These are phyloP conservation scores for Sarocladiaceae sp. DNA, from an alignment of 2,329 filamentous ascomycete genomes.

Conservation along the genomic window DNA sequence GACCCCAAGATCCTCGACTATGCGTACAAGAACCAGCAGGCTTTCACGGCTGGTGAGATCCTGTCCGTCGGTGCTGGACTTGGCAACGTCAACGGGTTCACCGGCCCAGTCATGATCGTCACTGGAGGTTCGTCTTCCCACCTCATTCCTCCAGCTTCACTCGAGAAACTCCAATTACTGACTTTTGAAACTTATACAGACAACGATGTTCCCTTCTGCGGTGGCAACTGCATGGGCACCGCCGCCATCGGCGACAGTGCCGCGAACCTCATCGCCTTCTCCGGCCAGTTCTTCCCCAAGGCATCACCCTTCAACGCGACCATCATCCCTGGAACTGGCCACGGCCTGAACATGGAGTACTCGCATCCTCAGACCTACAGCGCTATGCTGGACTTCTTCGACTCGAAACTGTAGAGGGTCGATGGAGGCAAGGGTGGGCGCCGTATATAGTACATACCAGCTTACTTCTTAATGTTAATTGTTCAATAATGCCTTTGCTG, in stretches of 20 bases:
- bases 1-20: slow-evolving; percentile 44
- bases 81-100: slow-evolving; percentile 30
- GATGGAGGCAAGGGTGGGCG: background rate
- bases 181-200: slow-evolving; percentile 23
- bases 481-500: too few species aligned
- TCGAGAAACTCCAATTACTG: background rate
- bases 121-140: slow-evolving; percentile 38
- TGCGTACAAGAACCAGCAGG: slow-evolving; percentile 43
- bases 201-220: slow-evolving; percentile 51
- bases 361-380: slow-evolving; percentile 25
- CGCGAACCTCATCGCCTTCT: slow-evolving; percentile 35
- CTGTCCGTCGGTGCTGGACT: slow-evolving; percentile 43
- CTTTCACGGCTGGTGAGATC: slow-evolving; percentile 51
- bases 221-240: slow-evolving; percentile 49
- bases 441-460: background rate
- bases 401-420: slow-evolving; percentile 10
- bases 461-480: slow-evolving; percentile 5
- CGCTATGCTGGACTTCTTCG: slow-evolving; percentile 31
- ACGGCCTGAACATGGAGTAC: slow-evolving; percentile 44
- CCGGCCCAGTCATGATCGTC: slow-evolving; percentile 51
- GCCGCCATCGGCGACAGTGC: slow-evolving; percentile 28
- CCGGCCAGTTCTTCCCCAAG: slow-evolving; percentile 34
- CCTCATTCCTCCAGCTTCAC: background rate
- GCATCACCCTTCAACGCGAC: slow-evolving; percentile 44
- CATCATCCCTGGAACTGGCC: slow-evolving; percentile 45